Base-by-base conservation (phyloP, 371 early-diverging fungal species). In the Cokeromyces recurvatus region DNA sequence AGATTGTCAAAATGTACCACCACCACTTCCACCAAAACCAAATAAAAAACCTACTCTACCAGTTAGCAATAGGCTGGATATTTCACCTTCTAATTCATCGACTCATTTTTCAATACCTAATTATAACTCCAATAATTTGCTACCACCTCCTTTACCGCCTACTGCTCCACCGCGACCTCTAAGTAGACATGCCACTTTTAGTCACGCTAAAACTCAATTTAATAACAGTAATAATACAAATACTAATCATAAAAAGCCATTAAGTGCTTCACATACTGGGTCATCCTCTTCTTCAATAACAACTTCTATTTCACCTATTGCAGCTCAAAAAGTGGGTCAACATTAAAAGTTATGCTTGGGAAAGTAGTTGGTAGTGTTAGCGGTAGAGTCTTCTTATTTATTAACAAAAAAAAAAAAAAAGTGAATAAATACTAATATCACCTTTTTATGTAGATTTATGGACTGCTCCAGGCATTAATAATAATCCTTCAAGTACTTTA, bases 321-420 rank as follows among this genome's bases (percentile, higher is more conserved):
- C 38, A 21, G 59, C 53, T 16, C 59, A 58, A 32, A 58, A 38
- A 53, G 59, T 49, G 59, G 59, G 3, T 52, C 64, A 10, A 62
- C 85, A 11, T 67, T 84, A 39, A 84, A 84, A 53, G 79, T 75
- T 1, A 81, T 81, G 35, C 60, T 84, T 22, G 81, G 72, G 45
- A 79, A 77, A 56, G 66, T 84, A 38, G 81, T 81, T 38, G 79
- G 63, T 23, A 65, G 68, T 37, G 62, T 79, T 47, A 58, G 65
- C 64, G 73, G 69, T 77, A 62, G 68, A 72, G 35, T 44, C 1
- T 23, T 31, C 21, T 15, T 23, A 57, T 12, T 38, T 19, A 15
- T n/a, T 39, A n/a, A 39, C 12, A 23, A 24, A n/a, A n/a, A n/a
- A n/a, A n/a, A n/a, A n/a, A n/a, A n/a, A n/a, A n/a, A n/a, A n/a